Base-by-base conservation (phyloP, 202 grass and related monocot genomes). In the Schoenoplectus triqueter region DNA sequence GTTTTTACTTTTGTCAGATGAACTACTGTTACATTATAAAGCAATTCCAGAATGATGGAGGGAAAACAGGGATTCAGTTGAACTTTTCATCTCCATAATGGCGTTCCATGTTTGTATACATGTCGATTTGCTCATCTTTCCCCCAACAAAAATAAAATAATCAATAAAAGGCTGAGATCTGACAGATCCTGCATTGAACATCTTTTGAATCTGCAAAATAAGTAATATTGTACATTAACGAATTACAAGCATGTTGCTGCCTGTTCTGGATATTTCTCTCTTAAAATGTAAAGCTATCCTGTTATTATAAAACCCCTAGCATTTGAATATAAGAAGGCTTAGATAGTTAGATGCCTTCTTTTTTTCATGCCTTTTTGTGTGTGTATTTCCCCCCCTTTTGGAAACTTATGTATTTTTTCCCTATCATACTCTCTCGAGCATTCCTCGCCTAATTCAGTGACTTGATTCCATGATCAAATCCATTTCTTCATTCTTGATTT, bases 11-110 rank as follows among this genome's bases (percentile, higher is more conserved):
- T 84, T 78, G 47, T 59, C 86, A 98, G 95, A 87, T 98, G 20
- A 92, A 95, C 85, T 98, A 95, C 84, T 95, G 95, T 82, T 89
- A 88, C 74, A 92, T 98, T 83, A 56, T 95, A 76, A 95, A 88
- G 84, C 89, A 98, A 67, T 90, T 95, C 74, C 79, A 92, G 54
- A 88, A 89, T 89, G 95, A 95, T 83, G 80, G 21, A 45, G 88
- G 83, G 70, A 95, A 95, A 90, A 89, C 89, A 21, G 95, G 92
- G 74, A 82, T 98, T 89, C 92, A 95, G 47, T 95, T 98, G 54
- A 90, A 85, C 83, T 92, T 95, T 15, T 88, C 89, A 31, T 88
- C 78, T 1, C 83, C 88, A 42, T 93, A 88, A 78, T 88, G 66
- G 59, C 45, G 62, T 10, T 62, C 74, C n/a, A 49, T 18, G 21